Evolutionary conservation across 2,329 filamentous ascomycete species (phyloP).

Genomic region (Fonsecaea nubica): DNA sequence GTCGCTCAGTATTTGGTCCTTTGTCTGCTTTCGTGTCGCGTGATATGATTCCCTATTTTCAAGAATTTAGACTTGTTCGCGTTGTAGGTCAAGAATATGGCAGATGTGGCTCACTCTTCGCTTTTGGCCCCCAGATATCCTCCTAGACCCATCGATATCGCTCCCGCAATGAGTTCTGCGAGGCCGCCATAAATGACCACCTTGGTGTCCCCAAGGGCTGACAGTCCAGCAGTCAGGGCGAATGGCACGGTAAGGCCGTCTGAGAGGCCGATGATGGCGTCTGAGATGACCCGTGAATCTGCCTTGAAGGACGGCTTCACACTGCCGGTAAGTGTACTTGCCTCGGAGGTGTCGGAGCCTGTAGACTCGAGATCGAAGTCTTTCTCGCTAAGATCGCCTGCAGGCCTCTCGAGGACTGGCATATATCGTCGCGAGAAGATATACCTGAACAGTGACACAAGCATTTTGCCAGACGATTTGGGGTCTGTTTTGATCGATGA

Average conservation of each 20-base stretch:
- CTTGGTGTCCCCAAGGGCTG: conserved; percentile 65
- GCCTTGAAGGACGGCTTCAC: background rate
- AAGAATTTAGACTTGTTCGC: conserved; percentile 6
- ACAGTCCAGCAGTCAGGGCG: conserved; percentile 74
- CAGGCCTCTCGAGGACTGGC: background rate
- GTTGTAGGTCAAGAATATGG: background rate
- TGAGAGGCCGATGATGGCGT: conserved; percentile 76
- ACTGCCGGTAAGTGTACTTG: background rate
- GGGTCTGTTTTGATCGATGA: background rate
- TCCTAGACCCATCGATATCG: conserved; percentile 78
- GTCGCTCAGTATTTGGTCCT: conserved; percentile 49
- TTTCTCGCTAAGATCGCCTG: background rate
- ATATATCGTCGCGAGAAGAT: background rate
- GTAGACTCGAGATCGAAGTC: background rate
- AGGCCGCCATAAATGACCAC: conserved; percentile 75
- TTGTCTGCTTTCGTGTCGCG: conserved; percentile 30
- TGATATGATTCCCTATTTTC: conserved; percentile 33
- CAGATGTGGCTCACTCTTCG: conserved; percentile 46
- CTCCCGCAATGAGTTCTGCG: conserved; percentile 76
- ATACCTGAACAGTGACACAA: background rate
- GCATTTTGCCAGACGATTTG: background rate
- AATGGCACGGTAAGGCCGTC: conserved; percentile 83
- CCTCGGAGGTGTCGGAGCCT: background rate
- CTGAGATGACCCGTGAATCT: conserved; percentile 42
- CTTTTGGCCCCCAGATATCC: conserved; percentile 70